Evolutionary conservation across 495 filamentous ascomycete species (phyloP), one percentile per base, ranked within the genome.

Genomic region (Chaetomium tenue): DNA sequence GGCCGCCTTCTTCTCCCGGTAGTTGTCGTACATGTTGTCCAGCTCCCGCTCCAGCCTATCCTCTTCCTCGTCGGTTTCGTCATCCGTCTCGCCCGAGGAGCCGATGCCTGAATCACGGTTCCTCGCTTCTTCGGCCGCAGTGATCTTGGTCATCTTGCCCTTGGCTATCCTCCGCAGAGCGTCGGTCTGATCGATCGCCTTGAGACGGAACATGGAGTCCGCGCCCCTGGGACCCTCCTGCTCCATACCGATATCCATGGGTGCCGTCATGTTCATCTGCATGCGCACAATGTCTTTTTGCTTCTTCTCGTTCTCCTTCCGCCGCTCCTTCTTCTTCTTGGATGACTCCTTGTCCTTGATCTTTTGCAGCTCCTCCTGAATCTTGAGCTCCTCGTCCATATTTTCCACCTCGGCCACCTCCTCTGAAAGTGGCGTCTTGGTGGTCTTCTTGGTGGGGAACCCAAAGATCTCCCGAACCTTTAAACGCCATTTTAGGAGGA

Each of bases 211-310:
- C 75, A 96, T 93, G 5, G 86, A 81, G 51, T 90, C 90, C 20
- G 88, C 85, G 8, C 91, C 92, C 40, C 81, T 76, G 1, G 89
- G 87, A 15, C 90, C 90, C n/a, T 82, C 78, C 73, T 96, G 91
- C 72, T 97, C 93, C 79, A 94, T 88, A 66, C 94, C 94, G 67
- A 98, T 95, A 65, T 98, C 95, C 81, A 90, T 93, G 18, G 94
- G 93, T 1, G 91, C 89, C 18, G 87, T 91, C 95, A 98, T 98
- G 75, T 97, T 86, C 81, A 98, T 85, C 76, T 98, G 95, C 88
- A 98, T 86, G 53, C 94, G 89, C 33, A 93, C 81, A 60, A 96
- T 93, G 62, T 96, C 93, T 74, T 89, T 92, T 66, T 89, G 87
- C 77, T 92, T 97, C 71, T 86, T 87, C 74, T 96, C 93, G 66